phyloP scores from a whole-genome alignment of 1,284 basidiomycete genomes.

The Leccinum huronense region DNA sequence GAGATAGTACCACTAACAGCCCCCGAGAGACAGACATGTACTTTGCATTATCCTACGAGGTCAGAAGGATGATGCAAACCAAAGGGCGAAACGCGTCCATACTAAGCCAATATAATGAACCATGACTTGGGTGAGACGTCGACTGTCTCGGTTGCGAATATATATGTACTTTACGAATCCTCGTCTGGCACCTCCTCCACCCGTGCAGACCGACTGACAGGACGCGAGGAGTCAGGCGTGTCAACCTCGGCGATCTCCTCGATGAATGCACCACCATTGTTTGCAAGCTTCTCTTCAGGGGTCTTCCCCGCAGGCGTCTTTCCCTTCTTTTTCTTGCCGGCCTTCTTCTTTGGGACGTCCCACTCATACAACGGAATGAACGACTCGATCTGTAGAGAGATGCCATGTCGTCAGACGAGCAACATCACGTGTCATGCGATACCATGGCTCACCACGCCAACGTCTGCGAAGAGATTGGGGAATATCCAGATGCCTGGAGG shows the following conservation, averaged over 20 bases:
- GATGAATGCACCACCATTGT: slow-evolving; percentile 46
- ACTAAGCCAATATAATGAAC: background rate
- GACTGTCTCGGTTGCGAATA: background rate
- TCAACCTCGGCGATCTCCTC: slow-evolving; percentile 53
- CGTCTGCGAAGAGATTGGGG: slow-evolving; percentile 97
- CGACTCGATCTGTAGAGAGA: slow-evolving; percentile 77
- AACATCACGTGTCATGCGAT: slow-evolving; percentile 10
- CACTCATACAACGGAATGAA: slow-evolving; percentile 98
- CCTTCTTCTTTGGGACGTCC: slow-evolving; percentile 92
- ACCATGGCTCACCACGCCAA: slow-evolving; percentile 84
- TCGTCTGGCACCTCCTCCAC: slow-evolving; percentile 62
- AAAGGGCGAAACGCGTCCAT: slow-evolving; percentile 7
- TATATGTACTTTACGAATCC: slow-evolving; percentile 34
- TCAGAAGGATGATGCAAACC: slow-evolving; percentile 42
- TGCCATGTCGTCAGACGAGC: slow-evolving; percentile 5
- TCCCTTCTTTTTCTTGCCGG: slow-evolving; percentile 60
- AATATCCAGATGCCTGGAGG: slow-evolving; percentile 99
- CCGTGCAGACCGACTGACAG: slow-evolving; percentile 57
- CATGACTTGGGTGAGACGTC: background rate
- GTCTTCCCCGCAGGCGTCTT: slow-evolving; percentile 37
- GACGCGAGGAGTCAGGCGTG: slow-evolving; percentile 50
- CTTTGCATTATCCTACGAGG: slow-evolving; percentile 23
- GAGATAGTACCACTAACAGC: background rate
- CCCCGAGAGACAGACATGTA: background rate
- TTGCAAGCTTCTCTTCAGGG: slow-evolving; percentile 33